phyloP scores from a whole-genome alignment of 2,329 filamentous ascomycete species.

The Diaporthe aspalathi region DNA sequence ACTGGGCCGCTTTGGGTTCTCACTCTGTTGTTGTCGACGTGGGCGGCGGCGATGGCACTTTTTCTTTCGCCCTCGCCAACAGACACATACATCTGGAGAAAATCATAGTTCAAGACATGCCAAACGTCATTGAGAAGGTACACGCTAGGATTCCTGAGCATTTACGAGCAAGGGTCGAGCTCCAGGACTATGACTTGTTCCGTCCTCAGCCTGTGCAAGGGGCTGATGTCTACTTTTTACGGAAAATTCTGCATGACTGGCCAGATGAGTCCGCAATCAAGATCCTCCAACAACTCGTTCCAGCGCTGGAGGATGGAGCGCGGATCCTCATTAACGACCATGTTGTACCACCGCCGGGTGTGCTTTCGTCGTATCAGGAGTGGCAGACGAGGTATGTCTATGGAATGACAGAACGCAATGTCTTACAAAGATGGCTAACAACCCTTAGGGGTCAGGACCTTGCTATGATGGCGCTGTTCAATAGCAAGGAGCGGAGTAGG shows the following conservation, averaged over 20 bases:
- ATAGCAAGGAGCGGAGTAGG: not conserved
- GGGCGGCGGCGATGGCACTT: not conserved
- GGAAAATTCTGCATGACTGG: conserved; percentile 12
- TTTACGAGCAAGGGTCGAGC: not conserved
- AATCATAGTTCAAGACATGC: conserved; percentile 6
- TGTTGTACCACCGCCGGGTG: not conserved
- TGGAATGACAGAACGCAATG: not conserved
- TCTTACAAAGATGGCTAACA: not conserved
- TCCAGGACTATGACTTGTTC: conserved; percentile 1
- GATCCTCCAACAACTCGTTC: not conserved
- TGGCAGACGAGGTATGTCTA: not conserved
- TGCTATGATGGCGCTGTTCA: not conserved
- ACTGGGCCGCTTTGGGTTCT: not conserved
- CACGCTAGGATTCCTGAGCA: not conserved
- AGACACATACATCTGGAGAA: not conserved
- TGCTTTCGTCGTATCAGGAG: not conserved
- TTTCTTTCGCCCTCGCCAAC: not conserved
- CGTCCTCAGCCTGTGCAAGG: not conserved
- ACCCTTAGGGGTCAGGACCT: not conserved
- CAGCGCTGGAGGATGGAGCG: conserved; percentile 9
- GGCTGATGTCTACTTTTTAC: not conserved
- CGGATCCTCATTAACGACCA: conserved; percentile 4
- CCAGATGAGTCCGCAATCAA: not conserved
- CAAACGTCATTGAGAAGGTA: not conserved
- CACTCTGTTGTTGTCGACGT: conserved; percentile 11